These are phyloP conservation scores for Arachis hypogaea DNA, from an alignment of 306 rosid genomes.

Conservation along the genomic window DNA sequence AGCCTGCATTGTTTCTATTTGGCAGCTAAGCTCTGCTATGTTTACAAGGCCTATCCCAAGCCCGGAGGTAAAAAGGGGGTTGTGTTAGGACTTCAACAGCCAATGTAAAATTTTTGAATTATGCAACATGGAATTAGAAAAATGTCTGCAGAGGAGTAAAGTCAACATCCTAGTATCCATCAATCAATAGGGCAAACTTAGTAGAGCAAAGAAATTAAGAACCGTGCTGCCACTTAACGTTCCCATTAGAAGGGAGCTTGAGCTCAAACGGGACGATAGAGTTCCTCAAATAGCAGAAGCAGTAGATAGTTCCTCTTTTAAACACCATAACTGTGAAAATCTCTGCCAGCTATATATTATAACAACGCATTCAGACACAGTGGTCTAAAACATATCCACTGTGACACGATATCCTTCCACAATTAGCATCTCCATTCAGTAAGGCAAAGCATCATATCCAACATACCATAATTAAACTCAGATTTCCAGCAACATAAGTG, in stretches of 20 bases:
- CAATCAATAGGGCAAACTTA: slow-evolving; percentile 1
- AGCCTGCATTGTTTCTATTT: background rate
- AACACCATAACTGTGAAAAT: slow-evolving; percentile 14
- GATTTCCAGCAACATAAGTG: slow-evolving; percentile 15
- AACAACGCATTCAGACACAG: background rate
- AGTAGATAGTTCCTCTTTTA: slow-evolving; percentile 14
- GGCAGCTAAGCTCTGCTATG: background rate
- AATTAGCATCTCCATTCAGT: slow-evolving; percentile 4
- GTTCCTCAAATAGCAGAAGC: slow-evolving; percentile 15
- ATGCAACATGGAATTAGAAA: no score
- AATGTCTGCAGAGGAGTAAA: slow-evolving; percentile 15
- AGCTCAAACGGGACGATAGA: slow-evolving; percentile 3
- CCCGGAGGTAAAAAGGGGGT: no score
- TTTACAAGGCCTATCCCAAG: no score
- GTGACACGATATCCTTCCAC: slow-evolving; percentile 28
- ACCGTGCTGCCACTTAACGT: background rate
- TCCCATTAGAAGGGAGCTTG: slow-evolving; percentile 21
- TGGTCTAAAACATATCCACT: slow-evolving; percentile 10
- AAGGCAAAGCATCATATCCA: slow-evolving; percentile 18
- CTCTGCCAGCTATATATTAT: slow-evolving; percentile 24
- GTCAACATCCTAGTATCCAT: slow-evolving; percentile 29
- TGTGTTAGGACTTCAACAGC: no score
- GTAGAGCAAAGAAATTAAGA: slow-evolving; percentile 25
- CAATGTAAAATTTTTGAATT: no score
- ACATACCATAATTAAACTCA: slow-evolving; percentile 7